Evolutionary conservation across 208 protist genomes (phyloP).

Genomic region (Acanthamoeba quina): DNA sequence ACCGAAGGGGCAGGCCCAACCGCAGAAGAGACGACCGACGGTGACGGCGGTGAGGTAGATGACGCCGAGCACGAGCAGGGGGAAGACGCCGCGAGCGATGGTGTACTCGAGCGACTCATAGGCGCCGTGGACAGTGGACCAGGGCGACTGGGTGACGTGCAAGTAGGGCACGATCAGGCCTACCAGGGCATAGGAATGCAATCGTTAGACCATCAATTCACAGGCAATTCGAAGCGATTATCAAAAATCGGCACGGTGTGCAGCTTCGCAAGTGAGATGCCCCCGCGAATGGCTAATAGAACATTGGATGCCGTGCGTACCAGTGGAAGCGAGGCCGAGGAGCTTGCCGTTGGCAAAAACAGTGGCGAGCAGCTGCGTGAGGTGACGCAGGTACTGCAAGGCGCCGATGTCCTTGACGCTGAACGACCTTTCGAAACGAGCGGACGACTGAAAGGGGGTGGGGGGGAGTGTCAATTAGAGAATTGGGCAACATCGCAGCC

Average conservation of each 20-base stretch:
- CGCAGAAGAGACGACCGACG: slow-evolving; percentile 71
- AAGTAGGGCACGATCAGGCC: slow-evolving; percentile 72
- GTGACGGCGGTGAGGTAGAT: slow-evolving; percentile 71
- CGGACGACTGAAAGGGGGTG: background rate
- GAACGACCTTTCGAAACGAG: slow-evolving; percentile 34
- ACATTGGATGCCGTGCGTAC: background rate
- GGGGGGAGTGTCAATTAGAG: background rate
- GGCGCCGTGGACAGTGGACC: slow-evolving; percentile 63
- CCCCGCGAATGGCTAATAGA: too few relatives aligned
- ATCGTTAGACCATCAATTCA: too few relatives aligned
- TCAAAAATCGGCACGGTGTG: too few relatives aligned
- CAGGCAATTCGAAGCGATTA: too few relatives aligned
- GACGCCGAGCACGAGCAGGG: slow-evolving; percentile 70
- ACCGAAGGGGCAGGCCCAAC: slow-evolving; percentile 74
- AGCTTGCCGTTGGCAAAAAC: slow-evolving; percentile 56
- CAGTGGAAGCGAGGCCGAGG: slow-evolving; percentile 48
- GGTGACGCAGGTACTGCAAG: slow-evolving; percentile 41
- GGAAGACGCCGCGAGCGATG: slow-evolving; percentile 66
- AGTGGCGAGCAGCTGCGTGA: slow-evolving; percentile 24
- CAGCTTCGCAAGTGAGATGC: background rate
- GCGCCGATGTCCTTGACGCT: background rate
- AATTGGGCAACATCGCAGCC: background rate
- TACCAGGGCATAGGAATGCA: background rate
- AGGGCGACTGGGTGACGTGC: slow-evolving; percentile 67
- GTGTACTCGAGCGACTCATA: slow-evolving; percentile 75